Evolutionary conservation across 495 filamentous ascomycete genomes (phyloP).

Genomic region (Neurospora sp.): DNA sequence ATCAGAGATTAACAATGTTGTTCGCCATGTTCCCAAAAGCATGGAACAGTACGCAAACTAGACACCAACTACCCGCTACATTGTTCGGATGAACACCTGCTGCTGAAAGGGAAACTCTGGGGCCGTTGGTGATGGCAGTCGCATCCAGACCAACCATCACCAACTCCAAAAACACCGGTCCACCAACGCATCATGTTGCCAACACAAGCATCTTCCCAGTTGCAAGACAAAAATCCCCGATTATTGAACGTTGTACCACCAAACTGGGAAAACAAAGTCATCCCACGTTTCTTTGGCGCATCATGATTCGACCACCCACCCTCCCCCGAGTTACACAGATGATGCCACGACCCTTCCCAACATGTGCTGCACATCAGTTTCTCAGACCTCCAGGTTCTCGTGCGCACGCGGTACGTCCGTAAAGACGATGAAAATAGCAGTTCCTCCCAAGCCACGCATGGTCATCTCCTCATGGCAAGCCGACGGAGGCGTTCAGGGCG

Average conservation of each 20-base stretch:
- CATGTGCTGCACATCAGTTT: background rate
- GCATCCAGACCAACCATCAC: background rate
- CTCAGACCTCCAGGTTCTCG: background rate
- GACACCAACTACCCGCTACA: background rate
- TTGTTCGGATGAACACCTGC: background rate
- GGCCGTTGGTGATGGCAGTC: background rate
- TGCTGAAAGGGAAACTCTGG: background rate
- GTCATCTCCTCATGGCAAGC: background rate
- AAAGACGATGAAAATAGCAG: background rate
- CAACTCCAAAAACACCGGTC: background rate
- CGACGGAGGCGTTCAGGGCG: background rate
- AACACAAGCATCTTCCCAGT: background rate
- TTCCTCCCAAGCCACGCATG: background rate
- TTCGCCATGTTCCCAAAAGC: background rate
- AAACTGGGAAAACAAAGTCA: background rate
- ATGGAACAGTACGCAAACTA: background rate
- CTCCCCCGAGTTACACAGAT: background rate
- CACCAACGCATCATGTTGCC: background rate
- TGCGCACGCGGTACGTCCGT: background rate
- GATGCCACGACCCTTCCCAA: background rate
- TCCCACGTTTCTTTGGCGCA: background rate
- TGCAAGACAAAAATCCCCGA: background rate
- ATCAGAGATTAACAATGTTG: background rate
- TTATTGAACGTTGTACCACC: background rate
- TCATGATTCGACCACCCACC: background rate